Base-by-base conservation (phyloP, 495 filamentous ascomycete species). In the Daldinia decipiens region DNA sequence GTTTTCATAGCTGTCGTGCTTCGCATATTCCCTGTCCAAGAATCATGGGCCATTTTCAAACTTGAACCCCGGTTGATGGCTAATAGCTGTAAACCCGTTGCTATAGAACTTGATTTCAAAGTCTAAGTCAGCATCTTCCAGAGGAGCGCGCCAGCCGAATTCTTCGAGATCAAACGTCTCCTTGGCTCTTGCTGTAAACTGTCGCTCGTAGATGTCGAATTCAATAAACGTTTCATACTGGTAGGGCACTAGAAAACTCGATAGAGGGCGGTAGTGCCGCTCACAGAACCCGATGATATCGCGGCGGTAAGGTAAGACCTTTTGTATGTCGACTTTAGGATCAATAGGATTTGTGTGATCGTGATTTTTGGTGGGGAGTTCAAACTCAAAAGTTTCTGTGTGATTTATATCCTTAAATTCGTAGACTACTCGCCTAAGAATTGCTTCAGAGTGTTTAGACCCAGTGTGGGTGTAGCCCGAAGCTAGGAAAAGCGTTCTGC, bases 141-240 rank as follows among this genome's bases (percentile, higher is more conserved):
- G 15, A n/a, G n/a, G 32, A 1, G 15, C 8, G 9, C 19, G 51
- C 70, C 65, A 68, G 26, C 65, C 65, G 43, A 62, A 62, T 15
- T 43, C 24, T 5, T 15, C 13, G n/a, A 53, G 15, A n/a, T 52
- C 6, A n/a, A 58, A 68, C 13, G 40, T 12, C 47, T 67, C 51
- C 39, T 36, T 21, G 3, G 13, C 31, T 45, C 51, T 65, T 5
- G 57, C 57, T 15, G 21, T 62, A n/a, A 73, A 73, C n/a, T 52
- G 39, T 27, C 61, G 61, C 17, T 69, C 52, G 21, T 73, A 73
- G 40, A 73, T 73, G 31, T 73, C 70, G 19, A 73, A 73, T 45
- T 66, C 70, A 29, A 66, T 58, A 26, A 62, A 69, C 4, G 56
- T 50, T 13, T 68, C 62, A n/a, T 29, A 31, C 8, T 53, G 50